These are phyloP conservation scores for Juglanconis sp. DNA, from an alignment of 2,329 filamentous ascomycete genomes.

Conservation along the genomic window DNA sequence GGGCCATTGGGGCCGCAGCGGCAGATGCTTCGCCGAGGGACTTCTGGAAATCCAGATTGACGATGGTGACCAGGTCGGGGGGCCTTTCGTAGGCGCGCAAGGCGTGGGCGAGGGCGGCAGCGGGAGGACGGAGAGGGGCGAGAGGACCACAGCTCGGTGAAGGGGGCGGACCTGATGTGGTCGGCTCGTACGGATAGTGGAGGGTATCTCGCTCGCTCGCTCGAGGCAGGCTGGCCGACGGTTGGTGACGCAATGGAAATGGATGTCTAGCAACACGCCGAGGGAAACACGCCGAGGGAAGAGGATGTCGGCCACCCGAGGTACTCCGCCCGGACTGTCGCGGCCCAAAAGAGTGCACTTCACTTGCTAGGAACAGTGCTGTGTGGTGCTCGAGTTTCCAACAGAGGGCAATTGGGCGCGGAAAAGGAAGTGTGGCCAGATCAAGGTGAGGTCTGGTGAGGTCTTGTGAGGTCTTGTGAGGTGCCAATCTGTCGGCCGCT, in stretches of 20 bases:
- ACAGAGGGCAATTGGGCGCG: too few species aligned
- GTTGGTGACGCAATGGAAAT: constrained; percentile 6
- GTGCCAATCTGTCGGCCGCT: too few species aligned
- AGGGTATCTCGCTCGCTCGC: too few species aligned
- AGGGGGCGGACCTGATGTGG: not conserved
- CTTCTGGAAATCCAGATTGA: constrained; percentile 63
- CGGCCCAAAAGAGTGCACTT: not conserved
- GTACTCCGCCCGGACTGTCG: not conserved
- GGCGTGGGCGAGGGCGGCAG: not conserved
- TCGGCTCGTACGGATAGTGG: too few species aligned
- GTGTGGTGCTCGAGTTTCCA: too few species aligned
- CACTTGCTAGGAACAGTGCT: too few species aligned
- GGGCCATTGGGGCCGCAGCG: constrained; percentile 68
- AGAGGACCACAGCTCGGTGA: not conserved
- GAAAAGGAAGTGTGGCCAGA: too few species aligned
- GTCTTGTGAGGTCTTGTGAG: too few species aligned
- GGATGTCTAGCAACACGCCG: not conserved
- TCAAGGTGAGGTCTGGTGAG: too few species aligned
- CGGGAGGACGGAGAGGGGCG: not conserved
- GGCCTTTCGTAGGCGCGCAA: constrained; percentile 17
- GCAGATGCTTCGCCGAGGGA: constrained; percentile 60
- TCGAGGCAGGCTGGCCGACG: not conserved
- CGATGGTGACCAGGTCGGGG: constrained; percentile 27
- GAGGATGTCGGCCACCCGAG: not conserved
- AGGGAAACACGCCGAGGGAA: not conserved